Percentiles rank a stretch among this genome's conserved stretches.
phyloP scores from a whole-genome alignment of 2,329 filamentous ascomycete genomes.

The Microcyclospora tardicrescens region DNA sequence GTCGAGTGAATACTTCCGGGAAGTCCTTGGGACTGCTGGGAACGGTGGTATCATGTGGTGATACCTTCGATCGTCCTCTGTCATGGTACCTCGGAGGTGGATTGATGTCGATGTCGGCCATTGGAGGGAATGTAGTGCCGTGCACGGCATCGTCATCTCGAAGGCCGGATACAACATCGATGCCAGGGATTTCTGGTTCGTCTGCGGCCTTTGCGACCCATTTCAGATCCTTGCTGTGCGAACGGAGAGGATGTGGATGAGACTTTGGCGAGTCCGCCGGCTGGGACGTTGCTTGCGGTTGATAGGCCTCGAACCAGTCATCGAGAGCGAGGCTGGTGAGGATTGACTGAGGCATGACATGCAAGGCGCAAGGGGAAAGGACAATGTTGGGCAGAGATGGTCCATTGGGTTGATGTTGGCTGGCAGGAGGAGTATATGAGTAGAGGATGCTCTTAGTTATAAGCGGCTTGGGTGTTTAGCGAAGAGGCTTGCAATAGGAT shows the following conservation, averaged over 20 bases:
- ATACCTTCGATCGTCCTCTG: too few relatives aligned
- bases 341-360: slow-evolving; percentile 16
- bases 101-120: too few relatives aligned
- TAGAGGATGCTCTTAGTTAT: too few relatives aligned
- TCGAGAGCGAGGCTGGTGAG: slow-evolving; percentile 1
- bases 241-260: slow-evolving; percentile 4
- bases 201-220: too few relatives aligned
- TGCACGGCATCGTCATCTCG: too few relatives aligned
- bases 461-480: too few relatives aligned
- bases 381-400: slow-evolving; percentile 19
- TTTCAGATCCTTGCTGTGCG: slow-evolving; percentile 1
- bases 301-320: background rate
- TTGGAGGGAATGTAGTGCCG: too few relatives aligned
- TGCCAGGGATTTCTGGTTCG: too few relatives aligned
- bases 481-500: too few relatives aligned
- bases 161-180: too few relatives aligned
- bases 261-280: slow-evolving; percentile 1
- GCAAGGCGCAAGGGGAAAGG: slow-evolving; percentile 18
- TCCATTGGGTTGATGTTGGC: slow-evolving; percentile 10
- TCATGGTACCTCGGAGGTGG: too few relatives aligned
- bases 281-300: background rate
- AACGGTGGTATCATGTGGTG: slow-evolving; percentile 7
- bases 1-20: slow-evolving; percentile 7
- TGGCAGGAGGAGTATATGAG: too few relatives aligned
- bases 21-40: slow-evolving; percentile 3